Conservation (phyloP, 305 asterid genomes). For the Ilex paraguariensis region DNA sequence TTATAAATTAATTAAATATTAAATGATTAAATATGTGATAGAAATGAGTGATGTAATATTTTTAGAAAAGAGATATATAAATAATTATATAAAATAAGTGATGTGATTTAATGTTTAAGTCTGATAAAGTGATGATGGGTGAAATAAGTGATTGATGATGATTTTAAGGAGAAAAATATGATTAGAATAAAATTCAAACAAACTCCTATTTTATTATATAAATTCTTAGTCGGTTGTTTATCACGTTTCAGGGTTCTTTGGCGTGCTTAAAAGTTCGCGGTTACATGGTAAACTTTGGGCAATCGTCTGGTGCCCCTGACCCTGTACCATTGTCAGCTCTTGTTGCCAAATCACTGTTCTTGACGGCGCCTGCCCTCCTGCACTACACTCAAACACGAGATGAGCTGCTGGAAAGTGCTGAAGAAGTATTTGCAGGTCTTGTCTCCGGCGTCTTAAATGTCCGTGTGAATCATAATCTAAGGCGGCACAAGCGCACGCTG, state of each 20-base stretch:
- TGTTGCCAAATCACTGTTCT: constrained; percentile 59
- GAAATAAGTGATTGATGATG: too few species aligned
- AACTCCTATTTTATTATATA: too few species aligned
- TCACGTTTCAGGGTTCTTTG: constrained; percentile 61
- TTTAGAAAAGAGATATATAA: too few species aligned
- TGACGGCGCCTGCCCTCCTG: constrained; percentile 72
- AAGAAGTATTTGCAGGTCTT: constrained; percentile 60
- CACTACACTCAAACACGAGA: constrained; percentile 52
- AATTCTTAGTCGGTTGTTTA: not conserved
- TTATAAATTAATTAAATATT: too few species aligned
- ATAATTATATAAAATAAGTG: too few species aligned
- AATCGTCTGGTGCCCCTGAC: constrained; percentile 74
- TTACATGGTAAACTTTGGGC: constrained; percentile 80
- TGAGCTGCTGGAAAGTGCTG: constrained; percentile 60
- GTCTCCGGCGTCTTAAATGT: constrained; percentile 50
- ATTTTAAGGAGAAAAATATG: too few species aligned
- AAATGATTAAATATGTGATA: too few species aligned
- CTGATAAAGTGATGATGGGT: too few species aligned
- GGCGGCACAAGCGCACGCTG: constrained; percentile 78
- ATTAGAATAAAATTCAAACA: too few species aligned
- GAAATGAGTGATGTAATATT: too few species aligned
- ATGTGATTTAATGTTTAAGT: too few species aligned
- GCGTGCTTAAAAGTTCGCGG: constrained; percentile 79
- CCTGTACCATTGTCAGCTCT: constrained; percentile 57
- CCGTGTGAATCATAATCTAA: constrained; percentile 64